Percentiles rank a stretch among this genome's conserved stretches.
These are phyloP conservation scores for Chlorella variabilis DNA, from an alignment of 163 green algal genomes.

Conservation along the genomic window DNA sequence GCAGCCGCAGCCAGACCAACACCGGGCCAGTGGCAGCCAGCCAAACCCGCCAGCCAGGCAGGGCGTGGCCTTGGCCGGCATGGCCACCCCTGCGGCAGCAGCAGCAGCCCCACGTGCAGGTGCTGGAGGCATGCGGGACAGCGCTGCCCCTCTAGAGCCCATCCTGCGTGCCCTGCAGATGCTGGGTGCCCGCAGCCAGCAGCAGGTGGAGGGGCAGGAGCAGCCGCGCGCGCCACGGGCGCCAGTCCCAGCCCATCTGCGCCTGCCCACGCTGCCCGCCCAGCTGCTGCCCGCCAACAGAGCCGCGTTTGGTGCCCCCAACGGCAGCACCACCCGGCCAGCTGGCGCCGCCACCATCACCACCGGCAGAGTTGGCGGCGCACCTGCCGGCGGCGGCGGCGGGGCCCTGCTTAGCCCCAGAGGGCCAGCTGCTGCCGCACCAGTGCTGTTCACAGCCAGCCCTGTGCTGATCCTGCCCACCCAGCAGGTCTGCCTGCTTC, in stretches of 20 bases:
- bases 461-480: background rate
- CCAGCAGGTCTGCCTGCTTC: background rate
- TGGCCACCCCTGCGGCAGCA: background rate
- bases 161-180: conserved; percentile 3
- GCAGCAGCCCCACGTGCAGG: background rate
- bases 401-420: background rate
- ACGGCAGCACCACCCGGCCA: background rate
- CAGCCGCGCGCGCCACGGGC: background rate
- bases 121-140: background rate
- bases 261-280: background rate
- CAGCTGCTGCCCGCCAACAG: background rate
- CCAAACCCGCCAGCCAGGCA: too few species aligned
- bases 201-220: background rate
- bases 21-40: background rate
- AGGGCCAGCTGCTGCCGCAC: background rate
- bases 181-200: background rate
- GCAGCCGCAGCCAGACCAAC: background rate
- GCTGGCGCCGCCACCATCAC: background rate
- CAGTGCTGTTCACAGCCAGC: background rate
- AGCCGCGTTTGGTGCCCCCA: background rate
- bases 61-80: too few species aligned
- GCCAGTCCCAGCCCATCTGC: background rate
- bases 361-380: background rate
- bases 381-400: too few species aligned
- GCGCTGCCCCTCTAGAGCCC: background rate